Base-by-base conservation (phyloP, 306 rosid genomes). In the Vachellia collinsii region DNA sequence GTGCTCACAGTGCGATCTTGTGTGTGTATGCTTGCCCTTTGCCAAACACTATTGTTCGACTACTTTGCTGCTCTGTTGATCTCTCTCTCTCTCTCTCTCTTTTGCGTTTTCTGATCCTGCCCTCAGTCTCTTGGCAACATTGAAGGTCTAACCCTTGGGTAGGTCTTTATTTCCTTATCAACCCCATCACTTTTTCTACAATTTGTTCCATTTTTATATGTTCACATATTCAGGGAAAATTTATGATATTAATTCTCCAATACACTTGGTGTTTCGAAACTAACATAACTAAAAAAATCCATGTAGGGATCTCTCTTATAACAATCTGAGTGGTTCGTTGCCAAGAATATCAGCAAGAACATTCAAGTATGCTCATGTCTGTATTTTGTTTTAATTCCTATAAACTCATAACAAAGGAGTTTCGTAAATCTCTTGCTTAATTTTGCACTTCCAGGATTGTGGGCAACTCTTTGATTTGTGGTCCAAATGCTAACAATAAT, bases 271-370 rank as follows among this genome's bases (percentile, higher is more conserved):
- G 3, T 59, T 34, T 67, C 10, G n/a, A 54, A n/a, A 54, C 61
- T 54, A n/a, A 54, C n/a, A 19, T 78, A 65, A 83, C 77, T 23
- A 22, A 38, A 63, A 77, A 70, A 78, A 65, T 83, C 23, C 74
- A 42, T 86, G 81, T 44, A 96, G 99, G 86, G 99, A 96, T 87
- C 92, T 96, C 56, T 96, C 99, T 75, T 93, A 86, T 81, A 96
- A 96, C 90, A 96, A 96, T 88, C 79, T 96, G 81, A 96, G 92
- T 54, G 97, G 99, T 76, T 84, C 97, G 70, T 79, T 96, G 87
- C 98, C 99, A 51, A 90, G 93, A 83, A 81, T 96, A 79, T 83
- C 94, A 39, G 94, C 99, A 77, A 91, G 99, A 89, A 96, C 99
- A 54, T 93, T 96, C 85, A 96, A 96, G 99, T 96, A 79, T 88